A percentile compares a stretch with the other conserved stretches of the same genome.
Conservation (phyloP, 768 basidiomycete genomes). For the Naganishia onofrii region DNA sequence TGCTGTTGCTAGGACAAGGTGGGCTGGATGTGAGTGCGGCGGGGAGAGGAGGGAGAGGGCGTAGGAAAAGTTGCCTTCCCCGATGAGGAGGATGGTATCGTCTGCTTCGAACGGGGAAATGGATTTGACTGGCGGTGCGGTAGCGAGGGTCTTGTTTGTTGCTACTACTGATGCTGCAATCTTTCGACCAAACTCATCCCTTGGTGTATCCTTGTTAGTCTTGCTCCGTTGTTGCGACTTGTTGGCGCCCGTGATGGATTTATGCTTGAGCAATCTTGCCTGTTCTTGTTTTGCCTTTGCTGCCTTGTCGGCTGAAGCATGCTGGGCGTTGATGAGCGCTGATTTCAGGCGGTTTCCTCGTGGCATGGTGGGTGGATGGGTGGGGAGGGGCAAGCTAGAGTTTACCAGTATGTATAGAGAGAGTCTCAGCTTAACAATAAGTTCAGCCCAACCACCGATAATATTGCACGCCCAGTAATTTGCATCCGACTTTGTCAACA, state of each 20-base stretch:
- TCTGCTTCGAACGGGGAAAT: constrained; percentile 40
- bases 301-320: constrained; percentile 15
- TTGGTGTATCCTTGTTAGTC: background rate
- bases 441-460: background rate
- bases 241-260: constrained; percentile 25
- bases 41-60: constrained; percentile 68
- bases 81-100: constrained; percentile 62
- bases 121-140: background rate
- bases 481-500: constrained; percentile 13
- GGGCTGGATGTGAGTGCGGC: constrained; percentile 58
- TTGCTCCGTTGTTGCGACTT: constrained; percentile 16
- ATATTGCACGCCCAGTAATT: background rate
- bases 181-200: background rate
- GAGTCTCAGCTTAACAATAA: no score
- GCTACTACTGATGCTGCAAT: background rate
- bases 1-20: constrained; percentile 77
- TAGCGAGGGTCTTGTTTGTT: background rate
- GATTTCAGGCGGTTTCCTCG: constrained; percentile 27
- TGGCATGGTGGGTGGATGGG: constrained; percentile 4
- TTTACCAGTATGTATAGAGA: no score
- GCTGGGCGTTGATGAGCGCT: constrained; percentile 27
- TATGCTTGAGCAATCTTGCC: constrained; percentile 25
- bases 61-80: constrained; percentile 93
- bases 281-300: constrained; percentile 28
- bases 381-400: background rate